phyloP scores from a whole-genome alignment of 2,329 filamentous ascomycete species.

The Fusarium oxysporum region DNA sequence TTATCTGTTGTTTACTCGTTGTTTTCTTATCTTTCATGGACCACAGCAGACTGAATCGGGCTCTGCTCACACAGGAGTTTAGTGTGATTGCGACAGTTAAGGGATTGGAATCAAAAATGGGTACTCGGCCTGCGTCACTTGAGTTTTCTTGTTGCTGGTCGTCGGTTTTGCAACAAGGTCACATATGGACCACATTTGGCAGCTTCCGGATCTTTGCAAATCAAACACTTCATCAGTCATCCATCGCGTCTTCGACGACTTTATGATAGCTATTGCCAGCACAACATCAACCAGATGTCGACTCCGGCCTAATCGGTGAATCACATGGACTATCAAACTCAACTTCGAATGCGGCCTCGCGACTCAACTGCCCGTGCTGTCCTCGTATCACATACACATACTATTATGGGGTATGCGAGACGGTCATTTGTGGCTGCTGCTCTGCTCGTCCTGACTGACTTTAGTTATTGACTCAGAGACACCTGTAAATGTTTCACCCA shows the following conservation, averaged over 20 bases:
- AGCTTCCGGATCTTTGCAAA: constrained; percentile 56
- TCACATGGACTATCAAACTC: constrained; percentile 49
- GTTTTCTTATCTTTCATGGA: constrained; percentile 46
- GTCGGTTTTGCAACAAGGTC: constrained; percentile 53
- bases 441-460: constrained; percentile 45
- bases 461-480: constrained; percentile 45
- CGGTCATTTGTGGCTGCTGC: constrained; percentile 34
- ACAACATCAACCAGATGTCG: constrained; percentile 51
- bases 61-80: constrained; percentile 53
- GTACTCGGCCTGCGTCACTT: constrained; percentile 51
- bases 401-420: constrained; percentile 41
- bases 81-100: constrained; percentile 53
- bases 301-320: constrained; percentile 51
- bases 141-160: constrained; percentile 52
- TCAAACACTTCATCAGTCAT: constrained; percentile 55
- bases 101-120: constrained; percentile 51
- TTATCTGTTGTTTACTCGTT: constrained; percentile 41
- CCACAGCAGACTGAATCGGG: constrained; percentile 46
- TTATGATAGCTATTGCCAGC: constrained; percentile 53
- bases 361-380: constrained; percentile 49
- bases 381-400: constrained; percentile 41
- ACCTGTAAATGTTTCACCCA: constrained; percentile 50
- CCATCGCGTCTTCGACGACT: constrained; percentile 53
- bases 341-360: constrained; percentile 49
- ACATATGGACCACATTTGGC: constrained; percentile 54